Evolutionary conservation across 163 green algal genomes (phyloP).

Genomic region (Scenedesmus sp.): DNA sequence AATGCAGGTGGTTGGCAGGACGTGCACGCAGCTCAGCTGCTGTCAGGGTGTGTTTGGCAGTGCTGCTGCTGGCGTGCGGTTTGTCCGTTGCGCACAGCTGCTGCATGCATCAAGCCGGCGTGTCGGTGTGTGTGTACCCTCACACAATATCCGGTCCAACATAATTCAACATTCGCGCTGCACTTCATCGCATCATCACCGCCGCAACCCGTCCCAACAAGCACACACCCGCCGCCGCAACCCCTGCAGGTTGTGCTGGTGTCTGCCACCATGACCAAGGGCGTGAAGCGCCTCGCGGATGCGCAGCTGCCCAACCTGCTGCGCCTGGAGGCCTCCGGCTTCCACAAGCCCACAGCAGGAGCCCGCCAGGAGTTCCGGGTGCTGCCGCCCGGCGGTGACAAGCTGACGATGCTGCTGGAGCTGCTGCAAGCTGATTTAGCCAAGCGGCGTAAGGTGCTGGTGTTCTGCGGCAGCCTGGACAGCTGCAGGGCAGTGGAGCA

Average conservation of each 20-base stretch:
- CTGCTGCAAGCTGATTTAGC: slow-evolving; percentile 51
- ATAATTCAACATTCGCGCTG: too few relatives aligned
- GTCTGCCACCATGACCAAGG: slow-evolving; percentile 85
- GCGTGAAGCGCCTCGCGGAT: slow-evolving; percentile 65
- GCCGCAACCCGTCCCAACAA: background rate
- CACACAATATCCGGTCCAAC: too few relatives aligned
- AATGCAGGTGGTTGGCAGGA: too few relatives aligned
- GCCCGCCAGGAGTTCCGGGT: slow-evolving; percentile 88
- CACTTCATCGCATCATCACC: too few relatives aligned
- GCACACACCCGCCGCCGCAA: slow-evolving; percentile 31
- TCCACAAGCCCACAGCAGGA: slow-evolving; percentile 85
- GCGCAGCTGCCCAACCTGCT: slow-evolving; percentile 80
- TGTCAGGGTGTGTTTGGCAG: background rate
- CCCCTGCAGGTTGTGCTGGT: slow-evolving; percentile 79
- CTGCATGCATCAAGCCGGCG: too few relatives aligned
- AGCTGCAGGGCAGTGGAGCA: slow-evolving; percentile 91
- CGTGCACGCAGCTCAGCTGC: background rate
- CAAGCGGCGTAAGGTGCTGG: slow-evolving; percentile 75
- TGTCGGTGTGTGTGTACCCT: too few relatives aligned
- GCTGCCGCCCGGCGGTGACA: slow-evolving; percentile 75
- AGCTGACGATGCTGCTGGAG: slow-evolving; percentile 76
- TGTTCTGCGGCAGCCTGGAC: slow-evolving; percentile 98
- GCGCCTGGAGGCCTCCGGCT: slow-evolving; percentile 76
- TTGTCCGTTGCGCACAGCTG: background rate
- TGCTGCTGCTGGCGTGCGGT: background rate